Evolutionary conservation across 768 basidiomycete genomes (phyloP), one percentile per base, ranked within the genome.

Genomic region (Pleurotus platypus): DNA sequence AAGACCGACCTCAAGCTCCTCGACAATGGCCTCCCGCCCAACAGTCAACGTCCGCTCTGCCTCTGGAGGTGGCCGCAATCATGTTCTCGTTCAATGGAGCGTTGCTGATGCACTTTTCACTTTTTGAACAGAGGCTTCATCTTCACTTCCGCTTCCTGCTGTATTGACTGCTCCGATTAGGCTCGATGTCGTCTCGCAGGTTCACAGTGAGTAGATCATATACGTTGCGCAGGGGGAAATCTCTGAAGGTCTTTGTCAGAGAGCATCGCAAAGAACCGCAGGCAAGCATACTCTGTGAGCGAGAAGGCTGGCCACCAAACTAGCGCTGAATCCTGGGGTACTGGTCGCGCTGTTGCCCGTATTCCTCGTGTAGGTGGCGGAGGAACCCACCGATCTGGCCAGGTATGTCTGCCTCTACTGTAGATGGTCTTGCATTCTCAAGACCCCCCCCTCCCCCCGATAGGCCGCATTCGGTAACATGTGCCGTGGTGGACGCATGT

Each of bases 401-500:
- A 95, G 85, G 90, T 90, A 62, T 60, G 81, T 68, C 18, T 13
- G 7, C 22, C 37, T n/a, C 12, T 38, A 53, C 2, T 35, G 18
- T 20, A 5, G 16, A 7, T 6, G 15, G 30, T 9, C 11, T 35
- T 9, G 30, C 9, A 35, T 35, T 8, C 30, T 35, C 9, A 35
- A 35, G 30, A 35, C 9, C 11, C 9, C 20, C 20, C 20, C 20
- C 20, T 20, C 20, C 20, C 20, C 20, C 20, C 20, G 37, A 22
- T 56, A 96, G 89, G 97, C 93, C 72, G 97, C 97, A 30, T 98
- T 98, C 79, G 97, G 97, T 70, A 98, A 98, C 90, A 98, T 99
- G 97, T 98, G 96, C 83, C 92, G 97, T 75, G 96, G 97, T 70
- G 97, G 97, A 81, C 94, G 97, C 71, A 98, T 99, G 97, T 98